Evolutionary conservation across 352 stramenopile species (phyloP).

Genomic region (Globisporangium polare): DNA sequence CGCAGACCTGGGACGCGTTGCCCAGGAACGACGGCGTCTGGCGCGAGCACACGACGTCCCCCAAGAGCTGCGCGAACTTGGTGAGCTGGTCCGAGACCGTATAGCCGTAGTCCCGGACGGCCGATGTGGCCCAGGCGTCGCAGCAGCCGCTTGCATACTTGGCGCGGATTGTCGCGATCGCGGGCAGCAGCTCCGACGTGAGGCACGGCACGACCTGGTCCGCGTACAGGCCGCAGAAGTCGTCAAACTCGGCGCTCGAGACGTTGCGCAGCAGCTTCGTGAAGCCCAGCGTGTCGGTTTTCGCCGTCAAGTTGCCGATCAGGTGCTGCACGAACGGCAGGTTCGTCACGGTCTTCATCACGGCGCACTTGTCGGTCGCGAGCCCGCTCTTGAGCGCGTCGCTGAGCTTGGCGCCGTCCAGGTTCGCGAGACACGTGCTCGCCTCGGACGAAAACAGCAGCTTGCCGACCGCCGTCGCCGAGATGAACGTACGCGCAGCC

Average conservation of each 20-base stretch:
- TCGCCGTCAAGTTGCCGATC: conserved; percentile 33
- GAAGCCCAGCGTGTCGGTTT: conserved; percentile 21
- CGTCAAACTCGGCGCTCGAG: conserved; percentile 34
- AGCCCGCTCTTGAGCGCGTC: conserved; percentile 31
- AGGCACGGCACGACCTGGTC: conserved; percentile 44
- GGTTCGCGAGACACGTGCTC: conserved; percentile 53
- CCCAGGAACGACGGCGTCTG: conserved; percentile 40
- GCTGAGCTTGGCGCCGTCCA: conserved; percentile 47
- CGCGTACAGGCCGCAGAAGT: conserved; percentile 49
- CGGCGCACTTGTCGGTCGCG: conserved; percentile 29
- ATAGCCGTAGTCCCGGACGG: conserved; percentile 47
- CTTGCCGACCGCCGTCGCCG: conserved; percentile 25
- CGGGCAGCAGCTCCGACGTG: conserved; percentile 44
- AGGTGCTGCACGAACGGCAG: conserved; percentile 41
- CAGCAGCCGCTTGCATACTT: conserved; percentile 51
- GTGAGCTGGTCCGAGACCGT: conserved; percentile 52
- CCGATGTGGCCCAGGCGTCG: conserved; percentile 37
- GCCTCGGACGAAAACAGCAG: conserved; percentile 38
- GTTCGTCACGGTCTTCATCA: conserved; percentile 27
- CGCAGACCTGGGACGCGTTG: conserved; percentile 43
- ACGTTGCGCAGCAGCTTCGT: conserved; percentile 27
- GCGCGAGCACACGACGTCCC: conserved; percentile 45
- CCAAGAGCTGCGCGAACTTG: conserved; percentile 50
- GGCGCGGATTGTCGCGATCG: conserved; percentile 43
- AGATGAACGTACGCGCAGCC: conserved; percentile 22